Conservation (phyloP, 257 asterid genomes). For the Plantago elongata region DNA sequence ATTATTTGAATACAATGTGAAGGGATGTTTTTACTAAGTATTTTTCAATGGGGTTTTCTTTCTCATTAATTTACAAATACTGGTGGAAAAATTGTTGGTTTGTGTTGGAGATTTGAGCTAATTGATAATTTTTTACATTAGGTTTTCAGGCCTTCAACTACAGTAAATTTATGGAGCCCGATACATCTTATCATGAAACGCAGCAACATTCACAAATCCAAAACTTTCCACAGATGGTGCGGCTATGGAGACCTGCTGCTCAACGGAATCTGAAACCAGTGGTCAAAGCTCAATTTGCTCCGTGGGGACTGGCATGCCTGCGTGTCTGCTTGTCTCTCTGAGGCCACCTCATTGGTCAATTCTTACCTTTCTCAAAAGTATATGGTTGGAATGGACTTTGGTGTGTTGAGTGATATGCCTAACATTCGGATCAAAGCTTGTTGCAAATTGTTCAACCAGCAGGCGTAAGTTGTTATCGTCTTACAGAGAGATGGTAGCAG, state of each 20-base stretch:
- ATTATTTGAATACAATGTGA: no score
- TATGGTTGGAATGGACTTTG: conserved; percentile 69
- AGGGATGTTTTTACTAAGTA: no score
- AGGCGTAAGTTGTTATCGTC: conserved; percentile 49
- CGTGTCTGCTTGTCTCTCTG: conserved; percentile 55
- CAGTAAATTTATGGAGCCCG: no score
- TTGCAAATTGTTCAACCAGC: conserved; percentile 63
- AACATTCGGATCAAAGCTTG: conserved; percentile 65
- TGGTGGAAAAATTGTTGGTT: no score
- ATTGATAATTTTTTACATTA: no score
- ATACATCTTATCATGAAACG: no score
- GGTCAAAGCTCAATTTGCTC: conserved; percentile 65
- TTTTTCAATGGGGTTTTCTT: no score
- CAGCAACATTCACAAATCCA: no score
- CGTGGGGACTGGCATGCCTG: conserved; percentile 63
- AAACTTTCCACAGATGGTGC: conserved; percentile 29
- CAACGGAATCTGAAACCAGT: conserved; percentile 81
- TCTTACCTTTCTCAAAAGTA: conserved; percentile 74
- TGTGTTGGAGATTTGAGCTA: no score
- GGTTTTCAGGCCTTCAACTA: no score
- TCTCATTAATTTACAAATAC: no score
- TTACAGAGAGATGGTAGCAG: conserved; percentile 61
- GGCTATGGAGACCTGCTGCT: conserved; percentile 86
- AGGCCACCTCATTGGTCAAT: conserved; percentile 69
- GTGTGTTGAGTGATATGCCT: conserved; percentile 73